Percentiles rank a stretch among this genome's conserved stretches.
These are phyloP conservation scores for Lecanicillium sp. DNA, from an alignment of 2,329 filamentous ascomycete genomes.

Conservation along the genomic window DNA sequence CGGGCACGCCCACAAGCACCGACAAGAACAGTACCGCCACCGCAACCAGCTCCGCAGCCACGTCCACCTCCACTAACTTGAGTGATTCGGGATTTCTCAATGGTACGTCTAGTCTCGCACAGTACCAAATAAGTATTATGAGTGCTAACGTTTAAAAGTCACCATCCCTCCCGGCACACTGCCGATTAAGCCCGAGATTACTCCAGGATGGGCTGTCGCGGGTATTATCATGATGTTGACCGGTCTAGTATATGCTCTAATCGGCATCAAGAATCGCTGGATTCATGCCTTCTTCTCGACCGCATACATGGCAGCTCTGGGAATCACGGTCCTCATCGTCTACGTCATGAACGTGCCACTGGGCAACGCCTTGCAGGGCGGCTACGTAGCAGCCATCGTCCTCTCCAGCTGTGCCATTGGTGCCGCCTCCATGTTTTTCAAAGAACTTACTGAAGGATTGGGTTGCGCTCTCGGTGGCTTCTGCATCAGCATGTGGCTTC, in stretches of 20 bases:
- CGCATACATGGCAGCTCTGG: constrained; percentile 64
- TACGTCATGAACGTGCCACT: constrained; percentile 84
- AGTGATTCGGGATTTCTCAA: constrained; percentile 29
- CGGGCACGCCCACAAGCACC: neutral
- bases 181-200: constrained; percentile 68
- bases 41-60: constrained; percentile 11
- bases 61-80: constrained; percentile 17
- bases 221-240: constrained; percentile 70
- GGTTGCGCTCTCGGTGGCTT: constrained; percentile 85
- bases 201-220: constrained; percentile 73
- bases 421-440: constrained; percentile 68
- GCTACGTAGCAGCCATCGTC: constrained; percentile 73
- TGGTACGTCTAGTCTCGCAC: constrained; percentile 21
- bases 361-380: constrained; percentile 70
- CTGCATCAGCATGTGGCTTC: constrained; percentile 83
- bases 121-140: neutral
- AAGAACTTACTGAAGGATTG: constrained; percentile 74
- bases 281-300: constrained; percentile 77
- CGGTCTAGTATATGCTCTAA: constrained; percentile 64
- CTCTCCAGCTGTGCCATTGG: constrained; percentile 71
- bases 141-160: constrained; percentile 25
- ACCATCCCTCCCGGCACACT: constrained; percentile 49
- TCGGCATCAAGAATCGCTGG: constrained; percentile 78
- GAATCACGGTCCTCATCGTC: constrained; percentile 74
- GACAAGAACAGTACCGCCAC: constrained; percentile 5